A percentile compares a stretch with the other conserved stretches of the same genome.
Evolutionary conservation across 78 protist genomes (phyloP).

Genomic region (Guillardia theta): DNA sequence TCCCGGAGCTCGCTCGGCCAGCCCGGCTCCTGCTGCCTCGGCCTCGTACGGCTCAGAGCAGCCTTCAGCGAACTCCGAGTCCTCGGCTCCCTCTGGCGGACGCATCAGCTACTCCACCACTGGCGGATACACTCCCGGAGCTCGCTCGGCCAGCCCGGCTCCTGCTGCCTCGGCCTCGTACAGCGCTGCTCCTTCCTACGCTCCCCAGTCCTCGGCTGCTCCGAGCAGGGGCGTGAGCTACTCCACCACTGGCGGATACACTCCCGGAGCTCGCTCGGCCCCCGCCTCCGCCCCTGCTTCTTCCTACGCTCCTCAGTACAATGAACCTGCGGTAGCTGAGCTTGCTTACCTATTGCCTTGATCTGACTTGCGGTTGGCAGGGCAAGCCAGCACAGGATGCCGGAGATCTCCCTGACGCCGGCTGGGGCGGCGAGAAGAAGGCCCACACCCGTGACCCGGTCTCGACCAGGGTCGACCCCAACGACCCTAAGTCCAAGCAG

Average conservation of each 20-base stretch:
- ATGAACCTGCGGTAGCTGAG: background rate
- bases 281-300: background rate
- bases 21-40: no score
- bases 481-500: constrained; percentile 32
- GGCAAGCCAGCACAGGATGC: background rate
- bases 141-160: no score
- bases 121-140: no score
- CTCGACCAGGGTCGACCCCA: background rate
- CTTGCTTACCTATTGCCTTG: no score
- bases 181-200: no score
- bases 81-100: no score
- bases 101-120: no score
- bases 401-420: background rate
- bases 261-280: background rate
- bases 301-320: background rate
- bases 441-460: background rate
- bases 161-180: no score
- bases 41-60: no score
- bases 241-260: background rate
- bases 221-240: background rate
- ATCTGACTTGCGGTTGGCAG: no score
- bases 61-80: no score
- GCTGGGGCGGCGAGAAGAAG: background rate
- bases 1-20: no score
- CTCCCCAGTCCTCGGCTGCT: background rate